These are phyloP conservation scores for Sarcodon sp. DNA, from an alignment of 768 basidiomycete genomes.

Conservation along the genomic window DNA sequence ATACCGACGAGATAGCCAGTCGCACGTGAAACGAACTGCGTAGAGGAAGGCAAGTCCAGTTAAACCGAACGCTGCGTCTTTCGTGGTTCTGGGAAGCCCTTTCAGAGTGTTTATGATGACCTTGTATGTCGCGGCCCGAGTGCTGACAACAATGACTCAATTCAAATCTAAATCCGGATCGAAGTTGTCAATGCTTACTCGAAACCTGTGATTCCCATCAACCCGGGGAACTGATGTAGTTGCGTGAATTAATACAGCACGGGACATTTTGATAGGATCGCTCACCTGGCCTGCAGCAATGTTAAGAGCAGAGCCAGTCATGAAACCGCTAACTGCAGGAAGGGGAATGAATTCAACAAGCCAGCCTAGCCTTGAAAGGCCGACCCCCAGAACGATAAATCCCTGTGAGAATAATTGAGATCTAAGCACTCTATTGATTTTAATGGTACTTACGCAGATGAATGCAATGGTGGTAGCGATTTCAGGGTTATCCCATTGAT, in stretches of 20 bases:
- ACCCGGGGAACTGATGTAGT: slow-evolving; percentile 41
- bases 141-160: slow-evolving; percentile 29
- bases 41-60: slow-evolving; percentile 63
- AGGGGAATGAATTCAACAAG: slow-evolving; percentile 89
- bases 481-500: slow-evolving; percentile 47
- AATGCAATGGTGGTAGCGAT: slow-evolving; percentile 84
- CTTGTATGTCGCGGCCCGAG: slow-evolving; percentile 69
- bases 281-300: slow-evolving; percentile 66
- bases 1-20: slow-evolving; percentile 36
- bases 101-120: slow-evolving; percentile 94
- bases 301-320: slow-evolving; percentile 96
- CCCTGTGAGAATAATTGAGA: slow-evolving; percentile 14
- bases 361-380: slow-evolving; percentile 85
- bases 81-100: slow-evolving; percentile 51
- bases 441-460: slow-evolving; percentile 33
- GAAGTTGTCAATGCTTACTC: slow-evolving; percentile 35
- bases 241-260: neutral
- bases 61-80: slow-evolving; percentile 89
- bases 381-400: slow-evolving; percentile 84
- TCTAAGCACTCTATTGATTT: neutral
- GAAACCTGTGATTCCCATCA: slow-evolving; percentile 82
- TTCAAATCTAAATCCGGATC: neutral
- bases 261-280: neutral
- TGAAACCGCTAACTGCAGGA: slow-evolving; percentile 80
- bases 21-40: slow-evolving; percentile 45